Conservation (phyloP, 257 asterid genomes). For the Solanum tacnaense region DNA sequence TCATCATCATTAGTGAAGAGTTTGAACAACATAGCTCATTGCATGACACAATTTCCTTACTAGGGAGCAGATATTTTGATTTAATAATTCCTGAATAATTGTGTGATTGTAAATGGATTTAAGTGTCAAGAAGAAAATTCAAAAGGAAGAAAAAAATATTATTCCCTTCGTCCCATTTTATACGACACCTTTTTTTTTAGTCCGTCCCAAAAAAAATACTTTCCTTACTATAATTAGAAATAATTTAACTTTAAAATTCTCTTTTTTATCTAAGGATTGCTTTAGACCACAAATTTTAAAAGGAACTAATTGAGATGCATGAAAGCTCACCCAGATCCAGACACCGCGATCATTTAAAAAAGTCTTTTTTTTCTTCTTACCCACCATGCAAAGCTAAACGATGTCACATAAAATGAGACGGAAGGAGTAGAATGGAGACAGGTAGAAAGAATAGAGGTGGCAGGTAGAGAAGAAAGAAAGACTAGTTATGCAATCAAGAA, state of each 20-base stretch:
- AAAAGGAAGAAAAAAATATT: background rate
- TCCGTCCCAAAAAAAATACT: background rate
- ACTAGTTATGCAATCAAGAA: conserved; percentile 15
- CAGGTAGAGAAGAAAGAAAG: conserved; percentile 13
- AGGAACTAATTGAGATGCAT: background rate
- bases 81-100: background rate
- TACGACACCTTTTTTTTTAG: background rate
- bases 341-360: background rate
- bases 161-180: background rate
- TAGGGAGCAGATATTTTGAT: background rate
- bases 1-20: background rate
- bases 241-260: background rate
- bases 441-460: background rate
- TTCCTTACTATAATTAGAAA: background rate
- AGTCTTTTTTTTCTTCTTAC: background rate
- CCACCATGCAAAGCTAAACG: background rate
- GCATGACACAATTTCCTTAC: background rate
- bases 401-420: background rate
- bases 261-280: background rate
- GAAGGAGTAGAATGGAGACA: background rate
- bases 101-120: background rate
- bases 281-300: background rate
- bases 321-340: too few species aligned
- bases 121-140: background rate
- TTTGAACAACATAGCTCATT: background rate